A percentile compares a stretch with the other conserved stretches of the same genome.
Evolutionary conservation across 164 flowering plant species (phyloP).

Genomic region (Macadamia tetraphylla): DNA sequence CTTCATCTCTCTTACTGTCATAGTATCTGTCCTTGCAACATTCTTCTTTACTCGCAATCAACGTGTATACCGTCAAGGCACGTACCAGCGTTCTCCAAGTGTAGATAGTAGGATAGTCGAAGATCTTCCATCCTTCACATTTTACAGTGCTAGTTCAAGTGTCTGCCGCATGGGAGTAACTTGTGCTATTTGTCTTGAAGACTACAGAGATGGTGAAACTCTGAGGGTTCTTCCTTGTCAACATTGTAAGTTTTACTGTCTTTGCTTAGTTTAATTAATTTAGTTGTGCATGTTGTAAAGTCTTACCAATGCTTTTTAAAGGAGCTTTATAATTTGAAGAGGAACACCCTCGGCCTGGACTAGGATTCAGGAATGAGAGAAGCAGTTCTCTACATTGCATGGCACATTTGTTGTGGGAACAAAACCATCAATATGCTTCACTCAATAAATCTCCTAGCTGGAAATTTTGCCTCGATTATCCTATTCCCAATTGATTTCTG

Average conservation of each 20-base stretch:
- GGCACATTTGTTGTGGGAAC: too few species aligned
- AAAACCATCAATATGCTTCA: too few species aligned
- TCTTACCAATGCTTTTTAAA: not conserved
- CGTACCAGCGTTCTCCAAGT: conserved; percentile 11
- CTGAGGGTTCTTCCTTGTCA: conserved; percentile 57
- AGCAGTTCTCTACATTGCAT: too few species aligned
- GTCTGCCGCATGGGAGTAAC: conserved; percentile 25
- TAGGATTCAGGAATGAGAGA: too few species aligned
- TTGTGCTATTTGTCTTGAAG: conserved; percentile 69
- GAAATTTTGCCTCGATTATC: too few species aligned
- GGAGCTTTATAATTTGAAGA: too few species aligned
- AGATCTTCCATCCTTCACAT: conserved; percentile 29
- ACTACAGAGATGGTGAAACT: conserved; percentile 47
- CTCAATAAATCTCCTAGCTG: too few species aligned
- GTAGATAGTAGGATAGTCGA: conserved; percentile 31
- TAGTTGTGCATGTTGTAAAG: not conserved
- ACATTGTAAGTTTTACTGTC: conserved; percentile 41
- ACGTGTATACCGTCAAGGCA: conserved; percentile 21
- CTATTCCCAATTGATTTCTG: too few species aligned
- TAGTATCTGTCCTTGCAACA: conserved; percentile 28
- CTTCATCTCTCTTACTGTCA: conserved; percentile 40
- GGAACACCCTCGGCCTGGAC: too few species aligned
- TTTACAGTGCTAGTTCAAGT: conserved; percentile 15
- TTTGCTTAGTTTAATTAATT: not conserved
- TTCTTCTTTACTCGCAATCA: conserved; percentile 30